A percentile compares a stretch with the other conserved stretches of the same genome.
phyloP scores from a whole-genome alignment of 2,329 filamentous ascomycete species.

The Sarocladium kiliense region DNA sequence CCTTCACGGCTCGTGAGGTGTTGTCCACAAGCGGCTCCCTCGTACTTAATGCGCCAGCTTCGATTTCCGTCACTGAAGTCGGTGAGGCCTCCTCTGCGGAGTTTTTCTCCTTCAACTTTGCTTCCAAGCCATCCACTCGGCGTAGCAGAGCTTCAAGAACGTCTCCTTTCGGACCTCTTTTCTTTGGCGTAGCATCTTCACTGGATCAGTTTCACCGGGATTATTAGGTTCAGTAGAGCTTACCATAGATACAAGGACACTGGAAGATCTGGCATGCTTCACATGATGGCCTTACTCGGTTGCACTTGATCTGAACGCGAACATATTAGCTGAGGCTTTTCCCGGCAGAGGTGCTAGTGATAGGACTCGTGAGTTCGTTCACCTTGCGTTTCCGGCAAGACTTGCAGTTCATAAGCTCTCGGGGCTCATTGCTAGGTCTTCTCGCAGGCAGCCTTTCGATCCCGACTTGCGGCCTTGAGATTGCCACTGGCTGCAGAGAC shows the following conservation, averaged over 20 bases:
- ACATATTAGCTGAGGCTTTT: not conserved
- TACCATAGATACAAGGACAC: constrained; percentile 84
- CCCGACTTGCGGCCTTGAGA: constrained; percentile 72
- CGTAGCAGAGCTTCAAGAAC: constrained; percentile 80
- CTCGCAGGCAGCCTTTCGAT: constrained; percentile 73
- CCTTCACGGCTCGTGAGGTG: constrained; percentile 36
- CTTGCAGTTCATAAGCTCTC: constrained; percentile 94
- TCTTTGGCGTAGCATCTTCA: constrained; percentile 81
- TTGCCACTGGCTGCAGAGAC: constrained; percentile 43
- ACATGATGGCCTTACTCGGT: constrained; percentile 75
- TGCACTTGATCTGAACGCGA: constrained; percentile 75
- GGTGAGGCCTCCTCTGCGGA: constrained; percentile 22
- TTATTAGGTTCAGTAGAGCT: constrained; percentile 18
- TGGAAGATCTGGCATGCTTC: constrained; percentile 88
- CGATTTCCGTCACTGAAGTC: not conserved
- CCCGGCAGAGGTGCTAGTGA: not conserved
- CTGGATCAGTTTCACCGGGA: not conserved
- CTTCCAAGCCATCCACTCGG: constrained; percentile 79
- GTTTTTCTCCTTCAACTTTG: constrained; percentile 67
- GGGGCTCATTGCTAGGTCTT: constrained; percentile 67
- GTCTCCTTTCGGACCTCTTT: constrained; percentile 84
- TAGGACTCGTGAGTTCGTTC: constrained; percentile 17
- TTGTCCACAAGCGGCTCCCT: constrained; percentile 11
- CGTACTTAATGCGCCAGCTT: not conserved
- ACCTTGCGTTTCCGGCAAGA: constrained; percentile 91